These are phyloP conservation scores for Cladorrhinum samala DNA, from an alignment of 495 filamentous ascomycete species.

Conservation along the genomic window DNA sequence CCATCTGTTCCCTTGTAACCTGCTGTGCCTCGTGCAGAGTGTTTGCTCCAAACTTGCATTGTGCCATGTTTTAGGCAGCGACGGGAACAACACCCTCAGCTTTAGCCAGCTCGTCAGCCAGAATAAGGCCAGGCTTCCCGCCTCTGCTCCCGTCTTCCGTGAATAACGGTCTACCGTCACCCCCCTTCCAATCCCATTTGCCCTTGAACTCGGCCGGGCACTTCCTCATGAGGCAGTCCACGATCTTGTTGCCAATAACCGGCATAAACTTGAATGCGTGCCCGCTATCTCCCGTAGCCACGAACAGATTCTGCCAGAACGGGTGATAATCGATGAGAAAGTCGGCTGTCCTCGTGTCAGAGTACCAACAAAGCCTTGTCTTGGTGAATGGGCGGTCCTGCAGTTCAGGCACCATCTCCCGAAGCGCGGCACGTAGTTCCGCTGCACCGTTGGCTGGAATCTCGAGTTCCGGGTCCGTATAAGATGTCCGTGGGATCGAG, in stretches of 20 bases:
- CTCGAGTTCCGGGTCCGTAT: constrained; percentile 33
- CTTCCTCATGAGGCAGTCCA: constrained; percentile 55
- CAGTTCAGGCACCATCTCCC: constrained; percentile 50
- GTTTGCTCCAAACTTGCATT: background rate
- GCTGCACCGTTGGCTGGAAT: constrained; percentile 56
- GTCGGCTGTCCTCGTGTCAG: constrained; percentile 72
- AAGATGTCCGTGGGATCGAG: constrained; percentile 42
- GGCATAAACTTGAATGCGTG: constrained; percentile 90
- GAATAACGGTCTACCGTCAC: constrained; percentile 12
- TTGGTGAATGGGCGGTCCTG: constrained; percentile 56
- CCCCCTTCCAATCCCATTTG: constrained; percentile 65
- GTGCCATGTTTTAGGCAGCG: background rate
- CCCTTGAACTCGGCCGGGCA: constrained; percentile 51
- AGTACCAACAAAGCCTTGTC: constrained; percentile 86
- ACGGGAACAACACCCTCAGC: background rate
- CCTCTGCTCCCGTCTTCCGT: constrained; percentile 65
- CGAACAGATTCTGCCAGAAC: constrained; percentile 56
- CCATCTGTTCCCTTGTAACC: too few relatives aligned
- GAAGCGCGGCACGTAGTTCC: constrained; percentile 56
- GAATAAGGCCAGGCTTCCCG: constrained; percentile 47
- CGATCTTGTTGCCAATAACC: constrained; percentile 71
- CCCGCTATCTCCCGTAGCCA: constrained; percentile 80
- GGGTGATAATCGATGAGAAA: constrained; percentile 80
- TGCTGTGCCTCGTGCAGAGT: too few relatives aligned
- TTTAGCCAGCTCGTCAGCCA: constrained; percentile 47